Conservation (phyloP, 164 flowering plant species). For the Chimonanthus salicifolius region DNA sequence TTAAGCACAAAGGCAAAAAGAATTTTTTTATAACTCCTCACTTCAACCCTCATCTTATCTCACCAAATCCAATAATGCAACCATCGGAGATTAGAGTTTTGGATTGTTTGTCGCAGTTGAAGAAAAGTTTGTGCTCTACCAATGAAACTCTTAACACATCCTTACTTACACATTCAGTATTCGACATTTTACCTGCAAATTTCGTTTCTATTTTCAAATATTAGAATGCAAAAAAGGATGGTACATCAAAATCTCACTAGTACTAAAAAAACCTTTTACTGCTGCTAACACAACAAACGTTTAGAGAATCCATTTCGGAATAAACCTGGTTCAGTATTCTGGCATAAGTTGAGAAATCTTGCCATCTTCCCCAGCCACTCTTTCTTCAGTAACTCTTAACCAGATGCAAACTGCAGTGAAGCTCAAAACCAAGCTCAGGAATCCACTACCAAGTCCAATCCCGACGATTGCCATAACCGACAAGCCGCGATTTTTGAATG, state of each 20-base stretch:
- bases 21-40: no score
- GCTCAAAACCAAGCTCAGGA: conserved; percentile 74
- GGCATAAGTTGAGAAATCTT: conserved; percentile 82
- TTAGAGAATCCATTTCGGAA: neutral
- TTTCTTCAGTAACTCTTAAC: conserved; percentile 75
- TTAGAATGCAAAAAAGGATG: conserved; percentile 7
- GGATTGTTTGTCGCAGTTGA: no score
- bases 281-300: neutral
- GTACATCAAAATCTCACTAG: neutral
- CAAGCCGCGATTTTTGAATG: conserved; percentile 42
- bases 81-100: no score
- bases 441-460: conserved; percentile 92
- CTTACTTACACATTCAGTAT: no score
- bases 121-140: no score
- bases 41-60: no score
- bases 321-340: conserved; percentile 46
- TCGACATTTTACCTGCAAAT: no score
- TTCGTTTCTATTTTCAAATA: no score
- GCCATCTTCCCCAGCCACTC: conserved; percentile 56
- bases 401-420: conserved; percentile 87
- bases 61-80: no score
- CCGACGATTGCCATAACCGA: conserved; percentile 78
- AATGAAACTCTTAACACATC: no score
- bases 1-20: neutral
- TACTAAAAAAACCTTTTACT: no score